These are phyloP conservation scores for Phtheirospermum japonicum DNA, from an alignment of 257 asterid species.

Conservation along the genomic window DNA sequence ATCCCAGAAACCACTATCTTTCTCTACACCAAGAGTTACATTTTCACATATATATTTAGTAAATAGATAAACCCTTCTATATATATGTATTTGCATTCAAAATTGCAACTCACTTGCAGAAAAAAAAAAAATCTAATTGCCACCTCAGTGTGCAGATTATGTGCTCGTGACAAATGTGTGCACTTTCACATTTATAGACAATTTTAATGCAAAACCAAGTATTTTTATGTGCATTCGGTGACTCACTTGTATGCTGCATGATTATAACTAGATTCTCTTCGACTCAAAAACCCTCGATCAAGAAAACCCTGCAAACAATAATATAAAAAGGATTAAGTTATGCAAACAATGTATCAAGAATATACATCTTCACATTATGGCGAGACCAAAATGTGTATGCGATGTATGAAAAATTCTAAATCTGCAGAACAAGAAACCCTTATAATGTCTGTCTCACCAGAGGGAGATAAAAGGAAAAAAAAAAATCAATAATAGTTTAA, in stretches of 20 bases:
- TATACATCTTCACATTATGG: not conserved
- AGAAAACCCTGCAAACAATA: not conserved
- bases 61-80: not conserved
- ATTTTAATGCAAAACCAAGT: no score
- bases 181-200: no score
- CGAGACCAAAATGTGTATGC: not conserved
- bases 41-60: not conserved
- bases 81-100: not conserved
- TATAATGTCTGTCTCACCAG: no score
- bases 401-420: not conserved
- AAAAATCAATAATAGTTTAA: no score
- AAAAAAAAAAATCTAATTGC: not conserved
- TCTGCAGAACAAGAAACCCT: not conserved
- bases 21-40: not conserved
- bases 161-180: no score
- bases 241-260: not conserved
- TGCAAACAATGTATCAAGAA: not conserved
- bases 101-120: not conserved
- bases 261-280: not conserved
- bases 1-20: not conserved
- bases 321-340: not conserved
- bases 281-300: not conserved
- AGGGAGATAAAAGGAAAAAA: not conserved
- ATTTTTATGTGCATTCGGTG: no score
- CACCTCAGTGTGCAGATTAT: not conserved